Base-by-base conservation (phyloP, 352 stramenopile species). In the Vaucheria bursata region DNA sequence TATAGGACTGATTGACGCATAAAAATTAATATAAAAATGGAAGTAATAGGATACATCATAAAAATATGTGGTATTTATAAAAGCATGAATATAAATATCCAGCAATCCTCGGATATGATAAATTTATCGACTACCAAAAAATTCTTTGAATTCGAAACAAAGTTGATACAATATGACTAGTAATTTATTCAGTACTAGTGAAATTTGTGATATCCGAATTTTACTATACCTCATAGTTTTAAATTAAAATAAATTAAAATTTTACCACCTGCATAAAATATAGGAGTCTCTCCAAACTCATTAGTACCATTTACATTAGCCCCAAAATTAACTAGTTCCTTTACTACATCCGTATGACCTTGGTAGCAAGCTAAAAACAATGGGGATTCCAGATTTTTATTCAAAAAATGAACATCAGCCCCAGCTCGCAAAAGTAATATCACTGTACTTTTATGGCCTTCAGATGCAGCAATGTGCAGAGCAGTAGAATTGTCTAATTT, bases 401-500 rank as follows among this genome's bases (percentile, higher is more conserved):
- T 68, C 2, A 8, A 34, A 7, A 34, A 31, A 37, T 37, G 36
- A 12, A 38, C 65, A 40, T 37, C 31, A 7, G 65, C 65, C 4
- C 65, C 65, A 72, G 65, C 65, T 29, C 65, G 33, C 6, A 72
- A 35, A 29, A 72, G 65, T 35, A 72, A 35, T 35, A 29, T 34
- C 6, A 72, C 33, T 6, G 31, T 35, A 2, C 2, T 35, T 3
- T n/a, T 40, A 8, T 72, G 65, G 65, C 65, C 65, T 29, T 35
- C 32, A 35, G 29, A 2, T 7, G 65, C 65, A 29, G 65, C 65
- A 40, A 31, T n/a, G 31, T 72, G 65, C 65, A 72, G 8, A 36
- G 65, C 65, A 29, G 65, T 72, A 35, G 25, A 36, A 35, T 72
- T 72, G 65, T 72, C 65, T n/a, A n/a, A n/a, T n/a, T n/a, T n/a